These are phyloP conservation scores for Aspergillus fumigatus DNA, from an alignment of 2,329 filamentous ascomycete species.

Conservation along the genomic window DNA sequence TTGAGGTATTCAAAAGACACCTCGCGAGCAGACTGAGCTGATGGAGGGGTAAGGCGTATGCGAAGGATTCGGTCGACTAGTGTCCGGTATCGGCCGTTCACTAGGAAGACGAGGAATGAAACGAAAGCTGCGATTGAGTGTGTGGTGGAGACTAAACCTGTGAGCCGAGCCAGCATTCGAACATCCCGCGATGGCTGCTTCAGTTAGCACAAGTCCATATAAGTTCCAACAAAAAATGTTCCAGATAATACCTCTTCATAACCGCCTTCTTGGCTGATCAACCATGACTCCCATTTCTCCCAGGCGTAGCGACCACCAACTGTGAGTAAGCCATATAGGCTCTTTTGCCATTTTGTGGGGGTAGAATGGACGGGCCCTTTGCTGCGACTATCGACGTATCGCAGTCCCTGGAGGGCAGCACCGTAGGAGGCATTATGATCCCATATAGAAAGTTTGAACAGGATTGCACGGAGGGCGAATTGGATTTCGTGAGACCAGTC, in stretches of 20 bases:
- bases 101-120: slow-evolving; percentile 86
- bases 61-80: slow-evolving; percentile 79
- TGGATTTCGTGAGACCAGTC: slow-evolving; percentile 85
- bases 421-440: slow-evolving; percentile 95
- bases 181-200: slow-evolving; percentile 47
- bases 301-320: slow-evolving; percentile 86
- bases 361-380: slow-evolving; percentile 58
- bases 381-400: slow-evolving; percentile 78
- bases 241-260: slow-evolving; percentile 52
- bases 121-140: slow-evolving; percentile 78
- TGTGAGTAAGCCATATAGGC: slow-evolving; percentile 75
- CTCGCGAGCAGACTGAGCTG: slow-evolving; percentile 79
- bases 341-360: slow-evolving; percentile 79
- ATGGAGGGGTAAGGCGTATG: slow-evolving; percentile 79
- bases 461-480: slow-evolving; percentile 66
- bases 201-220: neutral
- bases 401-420: slow-evolving; percentile 83
- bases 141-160: slow-evolving; percentile 62
- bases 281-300: slow-evolving; percentile 86
- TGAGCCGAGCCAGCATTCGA: slow-evolving; percentile 61
- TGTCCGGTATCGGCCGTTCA: slow-evolving; percentile 87
- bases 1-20: slow-evolving; percentile 98
- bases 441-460: slow-evolving; percentile 97
- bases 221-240: neutral
- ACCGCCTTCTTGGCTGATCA: slow-evolving; percentile 71